A percentile compares a stretch with the other conserved stretches of the same genome.
Conservation (phyloP, 2,329 filamentous ascomycete genomes). For the Fusarium mangiferae region DNA sequence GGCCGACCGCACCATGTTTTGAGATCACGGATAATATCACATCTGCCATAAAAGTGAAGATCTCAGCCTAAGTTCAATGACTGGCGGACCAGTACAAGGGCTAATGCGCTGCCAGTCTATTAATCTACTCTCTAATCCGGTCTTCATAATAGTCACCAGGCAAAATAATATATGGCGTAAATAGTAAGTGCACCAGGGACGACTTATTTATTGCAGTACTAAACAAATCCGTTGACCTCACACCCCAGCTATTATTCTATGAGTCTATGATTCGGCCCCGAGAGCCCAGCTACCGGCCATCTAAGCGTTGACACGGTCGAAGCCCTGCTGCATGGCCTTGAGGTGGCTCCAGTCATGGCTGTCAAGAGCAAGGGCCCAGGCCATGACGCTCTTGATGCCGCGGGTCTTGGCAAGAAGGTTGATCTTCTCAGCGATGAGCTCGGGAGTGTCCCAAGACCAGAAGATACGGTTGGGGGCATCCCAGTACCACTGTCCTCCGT, state of each 20-base stretch:
- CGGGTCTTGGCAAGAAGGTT: slow-evolving; percentile 53
- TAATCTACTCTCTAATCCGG: fast-evolving
- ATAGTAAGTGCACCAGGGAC: neutral
- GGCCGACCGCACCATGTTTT: too few species aligned
- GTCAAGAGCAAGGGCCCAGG: slow-evolving; percentile 65
- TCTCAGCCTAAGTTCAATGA: neutral
- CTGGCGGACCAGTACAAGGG: too few species aligned
- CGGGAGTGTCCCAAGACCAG: slow-evolving; percentile 66
- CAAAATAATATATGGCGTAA: fast-evolving
- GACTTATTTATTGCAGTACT: neutral
- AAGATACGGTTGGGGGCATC: slow-evolving; percentile 57
- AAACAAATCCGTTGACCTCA: neutral
- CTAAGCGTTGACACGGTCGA: slow-evolving; percentile 7
- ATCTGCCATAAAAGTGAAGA: neutral
- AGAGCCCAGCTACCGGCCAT: neutral
- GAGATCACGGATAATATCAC: too few species aligned
- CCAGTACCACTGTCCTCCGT: slow-evolving; percentile 67
- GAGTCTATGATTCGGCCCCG: neutral
- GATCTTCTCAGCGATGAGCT: slow-evolving; percentile 60
- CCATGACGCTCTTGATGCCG: slow-evolving; percentile 61
- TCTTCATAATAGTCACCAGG: fast-evolving
- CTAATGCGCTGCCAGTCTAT: too few species aligned
- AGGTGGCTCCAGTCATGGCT: slow-evolving; percentile 56
- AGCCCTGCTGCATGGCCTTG: slow-evolving; percentile 51
- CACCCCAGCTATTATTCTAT: neutral